A percentile compares a stretch with the other conserved stretches of the same genome.
Evolutionary conservation across 2,329 filamentous ascomycete species (phyloP).

Genomic region (Paraphoma chrysanthemicola): DNA sequence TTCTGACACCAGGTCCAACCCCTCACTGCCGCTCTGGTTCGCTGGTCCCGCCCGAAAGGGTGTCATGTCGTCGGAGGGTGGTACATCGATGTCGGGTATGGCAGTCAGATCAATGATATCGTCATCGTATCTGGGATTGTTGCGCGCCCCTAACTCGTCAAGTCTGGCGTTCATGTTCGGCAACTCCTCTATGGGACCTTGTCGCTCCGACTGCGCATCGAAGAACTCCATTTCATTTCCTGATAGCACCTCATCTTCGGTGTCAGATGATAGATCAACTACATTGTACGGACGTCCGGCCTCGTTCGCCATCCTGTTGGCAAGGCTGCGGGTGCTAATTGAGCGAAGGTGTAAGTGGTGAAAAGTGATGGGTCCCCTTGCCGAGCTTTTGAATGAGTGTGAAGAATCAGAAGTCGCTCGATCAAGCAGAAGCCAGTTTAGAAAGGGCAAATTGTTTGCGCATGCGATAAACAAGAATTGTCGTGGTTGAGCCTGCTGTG

Average conservation of each 20-base stretch:
- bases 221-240: slow-evolving; percentile 6
- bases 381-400: neutral
- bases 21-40: neutral
- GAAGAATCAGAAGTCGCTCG: neutral
- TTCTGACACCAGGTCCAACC: slow-evolving; percentile 22
- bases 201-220: slow-evolving; percentile 6
- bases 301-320: slow-evolving; percentile 16
- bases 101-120: slow-evolving; percentile 30
- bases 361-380: neutral
- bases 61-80: slow-evolving; percentile 14
- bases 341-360: neutral
- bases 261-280: slow-evolving; percentile 32
- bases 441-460: neutral
- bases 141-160: neutral
- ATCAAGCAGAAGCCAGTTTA: neutral
- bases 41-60: neutral
- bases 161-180: slow-evolving; percentile 8
- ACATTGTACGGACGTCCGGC: slow-evolving; percentile 10
- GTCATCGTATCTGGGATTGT: neutral
- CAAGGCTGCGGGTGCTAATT: neutral
- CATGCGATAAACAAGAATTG: neutral
- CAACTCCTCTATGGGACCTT: slow-evolving; percentile 5
- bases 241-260: slow-evolving; percentile 19
- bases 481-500: neutral
- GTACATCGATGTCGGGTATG: slow-evolving; percentile 30